Evolutionary conservation across 2,329 filamentous ascomycete species (phyloP), one percentile per base, ranked within the genome.

Genomic region (Calonectria henricotiae): DNA sequence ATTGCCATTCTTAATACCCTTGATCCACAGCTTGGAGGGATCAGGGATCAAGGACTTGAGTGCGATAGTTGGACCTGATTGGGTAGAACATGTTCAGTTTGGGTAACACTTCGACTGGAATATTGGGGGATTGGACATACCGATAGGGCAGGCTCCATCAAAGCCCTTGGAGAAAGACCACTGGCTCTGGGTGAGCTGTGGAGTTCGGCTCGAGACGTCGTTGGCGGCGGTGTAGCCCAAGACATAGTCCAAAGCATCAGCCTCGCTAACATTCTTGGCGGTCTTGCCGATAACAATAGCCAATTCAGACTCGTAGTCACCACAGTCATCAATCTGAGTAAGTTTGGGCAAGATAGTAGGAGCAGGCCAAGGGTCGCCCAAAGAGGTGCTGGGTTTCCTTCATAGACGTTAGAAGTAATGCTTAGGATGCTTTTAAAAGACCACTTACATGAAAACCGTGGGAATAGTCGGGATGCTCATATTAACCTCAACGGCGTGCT

Each of bases 31-130:
- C 35, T 82, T 83, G 74, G 90, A 87, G 0, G 89, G 89, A 75
- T 92, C 87, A n/a, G 82, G 81, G 69, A 91, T 87, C 54, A 91
- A 62, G 3, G 82, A 82, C 58, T 83, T 83, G 66, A 88, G 88
- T 5, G 91, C 91, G 72, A 94, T 91, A 1, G 90, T 91, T 1
- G 92, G 92, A 0, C 92, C 92, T 77, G 88, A 20, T 12, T 13
- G 4, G 23, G 1, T 5, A 1, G 12, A 17, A 23, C 1, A 15
- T 25, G 35, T 58, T 35, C 20, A 58, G 13, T 77, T 67, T 71
- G 64, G 32, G 6, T 32, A 11, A 2, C 5, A 4, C 27, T 25
- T 5, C 1, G 35, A 67, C 1, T 8, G 47, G 1, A 2, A 9
- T 2, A 1, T 11, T 6, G n/a, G 15, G 12, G 9, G 11, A 30